Base-by-base conservation (phyloP, 106 monocot genomes). In the Dendrobium nobile region DNA sequence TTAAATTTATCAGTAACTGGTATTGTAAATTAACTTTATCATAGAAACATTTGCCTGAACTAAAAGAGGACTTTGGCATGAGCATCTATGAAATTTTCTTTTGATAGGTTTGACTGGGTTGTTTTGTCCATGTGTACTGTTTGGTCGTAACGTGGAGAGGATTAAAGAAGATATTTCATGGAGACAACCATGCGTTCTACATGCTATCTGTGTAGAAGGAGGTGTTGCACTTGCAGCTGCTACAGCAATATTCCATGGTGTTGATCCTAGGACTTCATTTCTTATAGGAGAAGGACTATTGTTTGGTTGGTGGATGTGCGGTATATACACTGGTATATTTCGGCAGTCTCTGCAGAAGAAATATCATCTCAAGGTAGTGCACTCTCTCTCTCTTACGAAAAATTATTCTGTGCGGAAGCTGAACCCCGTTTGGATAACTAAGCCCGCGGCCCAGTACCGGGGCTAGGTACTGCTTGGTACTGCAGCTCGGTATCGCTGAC, bases 281-380 rank as follows among this genome's bases (percentile, higher is more conserved):
- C 82, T 95, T 67, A 85, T 95, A 67, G 95, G 88, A 45, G 95
- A 95, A 90, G 92, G 92, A 54, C 78, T 95, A 54, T 51, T 95
- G 41, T 95, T 95, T 51, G 67, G 82, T 11, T 95, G 95, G 95
- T 95, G 95, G 95, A 92, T 95, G 92, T 95, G 95, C 72, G 95
- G 92, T 41, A 89, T 95, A 41, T 92, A 95, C 73, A 95, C 95
- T 44, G 95, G 95, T 37, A 84, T 95, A 16, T 84, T 87, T 45
- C 81, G 95, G 2, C 95, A 95, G 64, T 84, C 87, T n/a, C 78
- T 95, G 68, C 95, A 95, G 81, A 92, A 87, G 88, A 95, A 95
- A 67, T 95, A 95, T 77, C 95, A 95, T 88, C 95, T 95, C 47
- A 87, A 95, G 95, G 95, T 95, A 47, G 40, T 58, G 27, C 28